phyloP scores from a whole-genome alignment of 192 early-diverging fungal genomes.

The Phlyctochytrium planicorne region DNA sequence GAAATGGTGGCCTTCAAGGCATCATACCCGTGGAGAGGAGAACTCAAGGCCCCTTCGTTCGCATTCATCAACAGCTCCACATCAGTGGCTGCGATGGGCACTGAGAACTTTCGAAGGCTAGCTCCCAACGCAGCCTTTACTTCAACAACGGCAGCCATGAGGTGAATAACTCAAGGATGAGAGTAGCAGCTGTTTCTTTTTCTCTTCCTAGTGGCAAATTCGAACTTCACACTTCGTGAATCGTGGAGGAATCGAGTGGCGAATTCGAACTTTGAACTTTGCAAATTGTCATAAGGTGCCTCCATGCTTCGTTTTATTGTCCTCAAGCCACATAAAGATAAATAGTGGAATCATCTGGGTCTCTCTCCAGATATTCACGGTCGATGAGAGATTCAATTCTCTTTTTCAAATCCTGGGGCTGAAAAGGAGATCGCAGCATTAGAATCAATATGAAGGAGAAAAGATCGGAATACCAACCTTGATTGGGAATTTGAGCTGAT shows the following conservation, averaged over 20 bases:
- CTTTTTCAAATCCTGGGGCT: constrained; percentile 72
- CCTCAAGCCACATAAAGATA: constrained; percentile 54
- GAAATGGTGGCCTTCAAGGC: background rate
- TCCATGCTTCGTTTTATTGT: too few species aligned
- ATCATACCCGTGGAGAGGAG: background rate
- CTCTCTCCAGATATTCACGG: constrained; percentile 91
- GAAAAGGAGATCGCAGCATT: constrained; percentile 63
- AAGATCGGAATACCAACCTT: too few species aligned
- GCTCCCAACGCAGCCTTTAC: background rate
- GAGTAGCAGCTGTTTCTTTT: too few species aligned
- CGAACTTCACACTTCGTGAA: too few species aligned
- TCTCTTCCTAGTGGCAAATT: too few species aligned
- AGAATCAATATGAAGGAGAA: constrained; percentile 22
- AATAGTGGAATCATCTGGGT: constrained; percentile 45
- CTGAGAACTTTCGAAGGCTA: background rate
- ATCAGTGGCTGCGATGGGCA: background rate
- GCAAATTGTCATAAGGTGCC: too few species aligned
- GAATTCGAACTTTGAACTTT: too few species aligned
- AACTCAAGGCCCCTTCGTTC: background rate
- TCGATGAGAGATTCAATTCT: constrained; percentile 94
- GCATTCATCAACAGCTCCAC: background rate
- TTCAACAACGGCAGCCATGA: too few species aligned
- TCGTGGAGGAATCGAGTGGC: too few species aligned
- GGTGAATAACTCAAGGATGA: too few species aligned
- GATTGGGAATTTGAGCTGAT: constrained; percentile 76